Conservation (phyloP, 1,284 basidiomycete species). For the Athelia psychrophila region DNA sequence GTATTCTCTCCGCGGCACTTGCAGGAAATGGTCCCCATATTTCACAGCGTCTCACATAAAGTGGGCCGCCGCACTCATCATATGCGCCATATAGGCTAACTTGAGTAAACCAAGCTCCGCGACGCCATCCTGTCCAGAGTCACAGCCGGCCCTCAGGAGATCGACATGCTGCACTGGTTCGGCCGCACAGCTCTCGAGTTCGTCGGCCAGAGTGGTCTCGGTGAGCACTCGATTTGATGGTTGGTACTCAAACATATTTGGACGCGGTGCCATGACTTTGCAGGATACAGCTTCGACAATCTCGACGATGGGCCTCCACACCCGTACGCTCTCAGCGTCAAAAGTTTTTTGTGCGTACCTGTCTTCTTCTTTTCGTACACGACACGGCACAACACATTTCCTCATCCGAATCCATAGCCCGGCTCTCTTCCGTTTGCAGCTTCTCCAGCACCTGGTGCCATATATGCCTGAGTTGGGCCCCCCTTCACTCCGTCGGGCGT, state of each 20-base stretch:
- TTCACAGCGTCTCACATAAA: slow-evolving; percentile 31
- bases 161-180: slow-evolving; percentile 42
- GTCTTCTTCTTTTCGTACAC: too few species aligned
- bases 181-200: slow-evolving; percentile 32
- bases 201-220: slow-evolving; percentile 20
- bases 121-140: slow-evolving; percentile 19
- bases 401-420: neutral
- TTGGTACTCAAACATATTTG: neutral
- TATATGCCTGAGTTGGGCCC: slow-evolving; percentile 30
- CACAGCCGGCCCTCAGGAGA: slow-evolving; percentile 18
- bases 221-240: neutral
- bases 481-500: slow-evolving; percentile 29
- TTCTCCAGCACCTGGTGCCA: slow-evolving; percentile 27
- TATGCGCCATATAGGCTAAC: neutral
- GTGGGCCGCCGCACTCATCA: slow-evolving; percentile 5
- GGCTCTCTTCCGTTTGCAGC: slow-evolving; percentile 8
- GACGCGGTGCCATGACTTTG: neutral
- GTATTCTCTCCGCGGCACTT: slow-evolving; percentile 45
- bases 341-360: neutral
- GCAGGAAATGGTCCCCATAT: slow-evolving; percentile 38
- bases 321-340: neutral
- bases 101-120: slow-evolving; percentile 13
- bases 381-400: neutral
- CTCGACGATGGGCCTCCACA: neutral
- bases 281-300: slow-evolving; percentile 1